A percentile compares a stretch with the other conserved stretches of the same genome.
phyloP scores from a whole-genome alignment of 345 rosid species.

The Aquilaria sinensis region DNA sequence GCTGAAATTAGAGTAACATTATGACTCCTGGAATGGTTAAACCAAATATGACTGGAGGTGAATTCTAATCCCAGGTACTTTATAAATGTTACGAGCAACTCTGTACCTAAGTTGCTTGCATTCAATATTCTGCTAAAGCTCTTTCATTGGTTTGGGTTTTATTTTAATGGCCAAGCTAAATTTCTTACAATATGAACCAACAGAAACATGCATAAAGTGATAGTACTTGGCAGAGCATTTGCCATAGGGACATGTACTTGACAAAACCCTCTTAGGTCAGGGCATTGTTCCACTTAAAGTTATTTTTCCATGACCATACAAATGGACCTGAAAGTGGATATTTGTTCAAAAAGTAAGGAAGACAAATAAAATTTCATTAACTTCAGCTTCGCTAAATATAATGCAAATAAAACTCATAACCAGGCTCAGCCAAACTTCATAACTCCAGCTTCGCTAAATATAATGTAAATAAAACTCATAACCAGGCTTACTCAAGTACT shows the following conservation, averaged over 20 bases:
- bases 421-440: too few species aligned
- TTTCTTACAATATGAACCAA: slow-evolving; percentile 9
- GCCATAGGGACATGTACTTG: slow-evolving; percentile 42
- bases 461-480: too few species aligned
- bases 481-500: too few species aligned
- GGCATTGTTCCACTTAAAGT: slow-evolving; percentile 8
- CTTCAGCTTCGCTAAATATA: too few species aligned
- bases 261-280: slow-evolving; percentile 40
- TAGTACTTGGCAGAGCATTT: slow-evolving; percentile 27
- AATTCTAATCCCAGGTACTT: slow-evolving; percentile 5
- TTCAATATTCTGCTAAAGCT: not conserved
- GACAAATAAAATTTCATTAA: too few species aligned
- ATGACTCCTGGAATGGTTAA: slow-evolving; percentile 36
- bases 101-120: too few species aligned
- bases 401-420: too few species aligned
- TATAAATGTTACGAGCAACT: not conserved
- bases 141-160: not conserved
- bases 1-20: slow-evolving; percentile 37
- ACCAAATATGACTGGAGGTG: slow-evolving; percentile 19
- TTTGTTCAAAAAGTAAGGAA: too few species aligned
- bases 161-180: not conserved
- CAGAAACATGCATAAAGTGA: slow-evolving; percentile 31
- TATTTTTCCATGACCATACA: slow-evolving; percentile 16
- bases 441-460: too few species aligned
- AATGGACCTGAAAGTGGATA: not conserved